Evolutionary conservation across 2,329 filamentous ascomycete genomes (phyloP), one percentile per base, ranked within the genome.

Genomic region (Zalaria obscura): DNA sequence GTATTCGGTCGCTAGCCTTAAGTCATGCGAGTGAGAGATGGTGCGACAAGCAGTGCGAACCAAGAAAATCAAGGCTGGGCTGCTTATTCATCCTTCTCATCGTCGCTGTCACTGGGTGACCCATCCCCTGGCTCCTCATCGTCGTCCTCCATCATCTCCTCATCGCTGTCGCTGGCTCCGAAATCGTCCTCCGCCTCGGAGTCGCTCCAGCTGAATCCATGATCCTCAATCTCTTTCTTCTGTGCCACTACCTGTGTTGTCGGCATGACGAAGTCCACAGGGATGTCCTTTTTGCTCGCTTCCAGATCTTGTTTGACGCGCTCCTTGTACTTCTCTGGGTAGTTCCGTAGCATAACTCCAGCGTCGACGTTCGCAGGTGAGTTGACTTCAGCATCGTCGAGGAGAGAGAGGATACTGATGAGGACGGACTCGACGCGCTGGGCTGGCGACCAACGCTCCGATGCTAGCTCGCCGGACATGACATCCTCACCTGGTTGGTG

Each of bases 301-400:
- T 82, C 77, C 4, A 91, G 80, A 28, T 86, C 75, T 35, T 76
- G 73, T 47, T 65, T 70, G 2, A 89, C 85, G 52, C 71, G 72
- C 35, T 67, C 63, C 55, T 85, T 78, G 68, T 93, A 98, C 28
- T 68, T 61, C 1, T 69, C 66, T 0, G 77, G 76, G 28, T 80
- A 64, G 51, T 88, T 85, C 45, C 89, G 79, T 54, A 93, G 80
- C 68, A 87, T 75, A 25, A 95, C 81, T 43, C 85, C 78, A 2
- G 91, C 89, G 52, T 96, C 89, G 42, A 96, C 88, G 58, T 96
- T 96, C 48, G 89, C 91, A 0, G 91, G 86, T 0, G 87, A 94
- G 52, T 79, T 86, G 54, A 93, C 85, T 62, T 98, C 89, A 9
- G 89, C 86, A 53, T 94, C 86, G 58, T 96, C 91, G 42, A 98